Evolutionary conservation across 1,284 basidiomycete genomes (phyloP).

Genomic region (Tausonia pullulans): DNA sequence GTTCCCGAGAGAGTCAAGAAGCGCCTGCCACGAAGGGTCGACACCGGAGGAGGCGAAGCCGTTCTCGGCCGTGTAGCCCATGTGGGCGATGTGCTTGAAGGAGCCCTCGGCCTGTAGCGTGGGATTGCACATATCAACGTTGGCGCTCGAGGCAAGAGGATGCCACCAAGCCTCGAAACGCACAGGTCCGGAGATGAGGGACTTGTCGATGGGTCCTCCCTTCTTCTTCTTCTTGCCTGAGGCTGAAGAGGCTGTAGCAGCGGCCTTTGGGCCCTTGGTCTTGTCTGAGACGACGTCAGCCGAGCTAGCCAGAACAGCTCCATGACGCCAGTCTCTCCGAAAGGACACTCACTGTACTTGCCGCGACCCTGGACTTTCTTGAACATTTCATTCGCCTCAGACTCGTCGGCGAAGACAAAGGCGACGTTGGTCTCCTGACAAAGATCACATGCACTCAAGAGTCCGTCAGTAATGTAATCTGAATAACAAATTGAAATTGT

Average conservation of each 20-base stretch:
- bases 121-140: not conserved
- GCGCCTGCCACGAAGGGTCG: slow-evolving; percentile 80
- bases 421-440: slow-evolving; percentile 45
- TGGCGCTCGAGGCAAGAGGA: too few relatives aligned
- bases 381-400: slow-evolving; percentile 74
- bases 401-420: slow-evolving; percentile 78
- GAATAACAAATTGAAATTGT: not conserved
- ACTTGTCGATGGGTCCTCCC: slow-evolving; percentile 72
- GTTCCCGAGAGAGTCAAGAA: slow-evolving; percentile 59
- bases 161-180: slow-evolving; percentile 17
- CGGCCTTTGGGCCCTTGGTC: slow-evolving; percentile 27
- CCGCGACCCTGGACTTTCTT: slow-evolving; percentile 68
- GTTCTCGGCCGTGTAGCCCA: slow-evolving; percentile 80
- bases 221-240: slow-evolving; percentile 49
- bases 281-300: slow-evolving; percentile 22
- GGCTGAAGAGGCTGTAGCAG: slow-evolving; percentile 21
- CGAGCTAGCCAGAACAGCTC: slow-evolving; percentile 15
- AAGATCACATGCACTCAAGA: slow-evolving; percentile 41
- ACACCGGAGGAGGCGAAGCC: slow-evolving; percentile 80
- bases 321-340: not conserved
- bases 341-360: slow-evolving; percentile 47
- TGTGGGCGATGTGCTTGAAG: slow-evolving; percentile 86
- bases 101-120: slow-evolving; percentile 44
- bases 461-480: slow-evolving; percentile 43
- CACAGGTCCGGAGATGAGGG: slow-evolving; percentile 73